phyloP scores from a whole-genome alignment of 164 flowering plant species.

The Annona cherimola region DNA sequence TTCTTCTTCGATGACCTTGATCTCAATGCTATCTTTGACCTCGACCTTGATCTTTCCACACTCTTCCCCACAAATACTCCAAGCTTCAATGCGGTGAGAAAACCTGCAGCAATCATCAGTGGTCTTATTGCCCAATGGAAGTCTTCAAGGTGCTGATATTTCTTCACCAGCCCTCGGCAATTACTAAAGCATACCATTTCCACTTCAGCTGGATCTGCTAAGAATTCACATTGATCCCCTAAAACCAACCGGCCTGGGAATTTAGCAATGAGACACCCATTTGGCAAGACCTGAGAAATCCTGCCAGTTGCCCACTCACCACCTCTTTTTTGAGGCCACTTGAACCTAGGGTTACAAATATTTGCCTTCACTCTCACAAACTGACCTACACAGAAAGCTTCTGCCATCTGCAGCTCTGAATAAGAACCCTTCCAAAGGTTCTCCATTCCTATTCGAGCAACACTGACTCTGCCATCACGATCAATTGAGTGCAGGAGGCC shows the following conservation, averaged over 20 bases:
- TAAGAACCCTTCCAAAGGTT: conserved; percentile 71
- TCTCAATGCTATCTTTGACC: not conserved
- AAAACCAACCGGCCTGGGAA: conserved; percentile 66
- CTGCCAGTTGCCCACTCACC: conserved; percentile 75
- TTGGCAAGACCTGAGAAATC: conserved; percentile 40
- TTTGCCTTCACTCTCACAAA: conserved; percentile 69
- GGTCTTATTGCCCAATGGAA: conserved; percentile 96
- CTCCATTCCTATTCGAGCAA: conserved; percentile 65
- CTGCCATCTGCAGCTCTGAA: conserved; percentile 77
- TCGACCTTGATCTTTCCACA: conserved; percentile 37
- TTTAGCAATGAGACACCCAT: conserved; percentile 66
- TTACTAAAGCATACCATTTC: conserved; percentile 59
- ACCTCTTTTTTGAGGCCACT: conserved; percentile 69
- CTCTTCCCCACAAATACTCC: conserved; percentile 57
- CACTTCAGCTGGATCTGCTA: conserved; percentile 94
- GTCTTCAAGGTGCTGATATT: conserved; percentile 91
- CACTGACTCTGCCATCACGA: conserved; percentile 61
- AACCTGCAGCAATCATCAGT: conserved; percentile 59
- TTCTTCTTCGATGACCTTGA: conserved; percentile 26
- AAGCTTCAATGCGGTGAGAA: conserved; percentile 70
- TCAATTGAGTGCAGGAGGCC: conserved; percentile 77
- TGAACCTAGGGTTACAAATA: conserved; percentile 64
- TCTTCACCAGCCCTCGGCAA: conserved; percentile 52
- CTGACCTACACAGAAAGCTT: conserved; percentile 65
- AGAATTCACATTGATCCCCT: conserved; percentile 31